Percentiles rank a stretch among this genome's conserved stretches.
These are phyloP conservation scores for Candida easanensis DNA, from an alignment of 805 yeast species.

Conservation along the genomic window DNA sequence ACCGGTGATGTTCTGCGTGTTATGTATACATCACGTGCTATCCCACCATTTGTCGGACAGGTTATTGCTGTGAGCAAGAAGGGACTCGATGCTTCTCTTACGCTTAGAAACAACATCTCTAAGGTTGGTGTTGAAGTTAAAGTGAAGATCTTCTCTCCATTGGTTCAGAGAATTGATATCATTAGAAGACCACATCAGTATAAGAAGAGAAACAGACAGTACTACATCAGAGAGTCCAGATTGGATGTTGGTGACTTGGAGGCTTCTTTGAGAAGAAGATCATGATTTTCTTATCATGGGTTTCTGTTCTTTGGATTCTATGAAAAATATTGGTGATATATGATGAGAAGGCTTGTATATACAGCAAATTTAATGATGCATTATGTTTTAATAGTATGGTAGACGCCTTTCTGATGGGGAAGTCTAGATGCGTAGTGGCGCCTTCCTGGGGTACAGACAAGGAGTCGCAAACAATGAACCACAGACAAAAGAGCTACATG, in stretches of 20 bases:
- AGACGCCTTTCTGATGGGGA: no score
- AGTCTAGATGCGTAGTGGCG: no score
- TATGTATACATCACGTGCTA: conserved; percentile 52
- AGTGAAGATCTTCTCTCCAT: conserved; percentile 78
- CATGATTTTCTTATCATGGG: no score
- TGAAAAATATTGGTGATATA: no score
- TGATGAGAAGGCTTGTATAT: no score
- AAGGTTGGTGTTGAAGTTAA: conserved; percentile 85
- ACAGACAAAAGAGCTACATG: no score
- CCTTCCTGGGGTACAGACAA: no score
- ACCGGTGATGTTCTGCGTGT: conserved; percentile 84
- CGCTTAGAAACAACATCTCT: conserved; percentile 77
- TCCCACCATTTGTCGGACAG: conserved; percentile 73
- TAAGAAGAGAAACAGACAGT: conserved; percentile 80
- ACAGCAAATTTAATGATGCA: no score
- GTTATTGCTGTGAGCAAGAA: conserved; percentile 73
- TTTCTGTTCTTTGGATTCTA: no score
- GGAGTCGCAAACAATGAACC: no score
- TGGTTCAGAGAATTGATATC: conserved; percentile 72
- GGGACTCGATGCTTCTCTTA: conserved; percentile 69
- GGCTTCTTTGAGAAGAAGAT: conserved; percentile 33
- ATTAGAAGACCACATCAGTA: conserved; percentile 71
- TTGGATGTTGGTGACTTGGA: conserved; percentile 75
- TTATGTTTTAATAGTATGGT: no score
- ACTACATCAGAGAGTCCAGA: conserved; percentile 79